These are phyloP conservation scores for Fusarium acutatum DNA, from an alignment of 2,329 filamentous ascomycete species.

Conservation along the genomic window DNA sequence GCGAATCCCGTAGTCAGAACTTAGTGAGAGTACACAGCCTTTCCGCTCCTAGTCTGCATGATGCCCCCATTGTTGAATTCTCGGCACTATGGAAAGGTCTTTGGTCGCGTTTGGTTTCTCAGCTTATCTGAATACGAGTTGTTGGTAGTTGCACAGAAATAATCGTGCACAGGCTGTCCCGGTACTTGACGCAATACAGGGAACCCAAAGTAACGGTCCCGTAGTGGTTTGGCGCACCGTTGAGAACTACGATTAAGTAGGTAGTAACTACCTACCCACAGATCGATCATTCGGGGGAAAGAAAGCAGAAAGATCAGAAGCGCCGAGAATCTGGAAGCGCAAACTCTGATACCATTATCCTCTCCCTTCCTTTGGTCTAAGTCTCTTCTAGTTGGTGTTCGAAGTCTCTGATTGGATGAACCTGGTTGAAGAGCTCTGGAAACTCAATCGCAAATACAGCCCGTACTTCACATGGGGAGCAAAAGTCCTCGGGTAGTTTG, in stretches of 20 bases:
- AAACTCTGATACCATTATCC: slow-evolving; percentile 33
- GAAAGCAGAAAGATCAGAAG: slow-evolving; percentile 6
- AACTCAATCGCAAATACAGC: slow-evolving; percentile 13
- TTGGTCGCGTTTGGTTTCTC: slow-evolving; percentile 28
- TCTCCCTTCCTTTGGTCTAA: slow-evolving; percentile 1
- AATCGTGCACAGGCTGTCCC: slow-evolving; percentile 27
- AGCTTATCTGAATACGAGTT: slow-evolving; percentile 36
- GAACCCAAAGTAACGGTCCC: slow-evolving; percentile 31
- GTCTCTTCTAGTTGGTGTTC: slow-evolving; percentile 20
- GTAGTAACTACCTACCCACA: not conserved
- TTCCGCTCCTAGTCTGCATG: slow-evolving; percentile 29
- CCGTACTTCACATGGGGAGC: not conserved
- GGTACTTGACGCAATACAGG: slow-evolving; percentile 26
- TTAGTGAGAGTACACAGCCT: slow-evolving; percentile 26
- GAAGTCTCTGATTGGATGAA: slow-evolving; percentile 18
- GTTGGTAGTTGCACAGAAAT: slow-evolving; percentile 35
- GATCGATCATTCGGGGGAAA: slow-evolving; percentile 9
- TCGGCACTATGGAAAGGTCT: slow-evolving; percentile 12
- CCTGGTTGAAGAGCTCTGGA: not conserved
- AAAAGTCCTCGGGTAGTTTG: slow-evolving; percentile 32
- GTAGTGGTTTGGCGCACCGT: slow-evolving; percentile 31
- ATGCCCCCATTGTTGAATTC: slow-evolving; percentile 13
- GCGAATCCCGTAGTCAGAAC: slow-evolving; percentile 31
- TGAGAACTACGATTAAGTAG: slow-evolving; percentile 14
- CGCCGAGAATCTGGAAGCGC: slow-evolving; percentile 28